Percentiles rank a stretch among this genome's conserved stretches.
phyloP scores from a whole-genome alignment of 345 rosid genomes.

The Pugionium dolabratum region DNA sequence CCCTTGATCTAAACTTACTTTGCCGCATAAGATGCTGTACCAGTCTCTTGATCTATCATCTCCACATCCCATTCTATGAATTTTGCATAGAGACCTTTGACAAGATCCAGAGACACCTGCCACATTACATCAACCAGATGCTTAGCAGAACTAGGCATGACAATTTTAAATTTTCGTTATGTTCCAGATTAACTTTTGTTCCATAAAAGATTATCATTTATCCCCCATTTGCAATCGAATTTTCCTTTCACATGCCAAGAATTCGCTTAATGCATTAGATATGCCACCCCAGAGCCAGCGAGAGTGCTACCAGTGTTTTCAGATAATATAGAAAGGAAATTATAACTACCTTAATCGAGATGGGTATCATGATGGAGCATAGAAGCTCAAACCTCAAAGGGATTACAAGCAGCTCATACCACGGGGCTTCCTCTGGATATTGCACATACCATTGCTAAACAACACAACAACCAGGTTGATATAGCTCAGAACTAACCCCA shows the following conservation, averaged over 20 bases:
- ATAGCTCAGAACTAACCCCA: slow-evolving; percentile 28
- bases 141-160: slow-evolving; percentile 24
- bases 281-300: slow-evolving; percentile 4
- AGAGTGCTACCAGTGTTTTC: not conserved
- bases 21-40: slow-evolving; percentile 75
- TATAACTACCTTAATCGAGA: slow-evolving; percentile 77
- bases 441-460: slow-evolving; percentile 95
- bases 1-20: slow-evolving; percentile 61
- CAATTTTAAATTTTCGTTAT: no score
- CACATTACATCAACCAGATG: slow-evolving; percentile 26
- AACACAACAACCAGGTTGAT: slow-evolving; percentile 24
- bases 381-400: slow-evolving; percentile 97
- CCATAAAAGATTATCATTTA: not conserved
- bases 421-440: slow-evolving; percentile 88
- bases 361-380: slow-evolving; percentile 99
- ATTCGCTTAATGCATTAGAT: not conserved
- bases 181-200: no score
- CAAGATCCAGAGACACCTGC: slow-evolving; percentile 97
- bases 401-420: slow-evolving; percentile 93
- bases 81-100: slow-evolving; percentile 91
- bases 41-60: slow-evolving; percentile 86
- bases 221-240: not conserved
- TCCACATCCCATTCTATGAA: slow-evolving; percentile 89
- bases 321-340: slow-evolving; percentile 4
- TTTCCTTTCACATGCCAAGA: slow-evolving; percentile 21